Evolutionary conservation across 805 yeast genomes (phyloP).

Genomic region (Yamadazyma kitorensis): DNA sequence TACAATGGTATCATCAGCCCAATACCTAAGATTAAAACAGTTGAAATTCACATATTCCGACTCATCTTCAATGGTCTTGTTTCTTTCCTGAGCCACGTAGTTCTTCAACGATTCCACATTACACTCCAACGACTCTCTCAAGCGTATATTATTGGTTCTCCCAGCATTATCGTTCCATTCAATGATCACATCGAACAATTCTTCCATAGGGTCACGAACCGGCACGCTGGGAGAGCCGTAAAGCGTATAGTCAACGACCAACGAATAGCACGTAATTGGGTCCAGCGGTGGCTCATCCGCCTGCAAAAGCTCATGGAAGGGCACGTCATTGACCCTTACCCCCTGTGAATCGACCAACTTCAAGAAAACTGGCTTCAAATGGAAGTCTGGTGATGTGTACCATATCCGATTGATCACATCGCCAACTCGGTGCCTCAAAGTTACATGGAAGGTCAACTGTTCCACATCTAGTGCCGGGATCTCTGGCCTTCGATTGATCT

Average conservation of each 20-base stretch:
- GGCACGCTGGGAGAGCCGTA: slow-evolving; percentile 19
- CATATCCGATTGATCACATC: slow-evolving; percentile 28
- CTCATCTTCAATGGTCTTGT: slow-evolving; percentile 8
- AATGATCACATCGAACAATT: slow-evolving; percentile 21
- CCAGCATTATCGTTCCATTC: slow-evolving; percentile 14
- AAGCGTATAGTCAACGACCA: slow-evolving; percentile 25
- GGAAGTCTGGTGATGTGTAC: slow-evolving; percentile 20
- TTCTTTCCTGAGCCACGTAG: slow-evolving; percentile 15
- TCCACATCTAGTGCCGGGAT: slow-evolving; percentile 4
- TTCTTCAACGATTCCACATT: slow-evolving; percentile 19
- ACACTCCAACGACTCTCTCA: slow-evolving; percentile 20
- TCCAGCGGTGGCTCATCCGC: slow-evolving; percentile 8
- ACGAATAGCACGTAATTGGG: slow-evolving; percentile 8
- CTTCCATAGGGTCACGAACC: slow-evolving; percentile 21
- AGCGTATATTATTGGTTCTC: slow-evolving; percentile 7
- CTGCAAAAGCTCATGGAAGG: slow-evolving; percentile 10
- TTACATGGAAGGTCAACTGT: slow-evolving; percentile 17
- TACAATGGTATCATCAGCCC: slow-evolving; percentile 8
- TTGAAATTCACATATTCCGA: slow-evolving; percentile 10
- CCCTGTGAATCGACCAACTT: slow-evolving; percentile 13
- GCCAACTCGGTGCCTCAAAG: slow-evolving; percentile 21
- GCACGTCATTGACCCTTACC: slow-evolving; percentile 9
- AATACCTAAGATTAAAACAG: slow-evolving; percentile 11
- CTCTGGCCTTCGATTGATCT: background rate
- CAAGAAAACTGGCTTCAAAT: slow-evolving; percentile 25